Conservation (phyloP, 306 rosid species). For the Malus domestica region ASM211411v1 NC_041792.1:6623001-6623500, state of each 20-base stretch:
- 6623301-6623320: constrained; percentile 40
- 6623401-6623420: constrained; percentile 30
- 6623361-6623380: constrained; percentile 47
- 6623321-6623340: constrained; percentile 47
- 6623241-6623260: background rate
- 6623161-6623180: constrained; percentile 41
- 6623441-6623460: constrained; percentile 43
- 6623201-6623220: background rate
- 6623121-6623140: constrained; percentile 51
- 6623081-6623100: constrained; percentile 35
- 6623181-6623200: constrained; percentile 28
- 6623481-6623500: constrained; percentile 33
- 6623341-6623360: constrained; percentile 41
- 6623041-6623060: constrained; percentile 36
- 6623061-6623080: constrained; percentile 36
- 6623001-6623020: constrained; percentile 34
- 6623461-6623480: constrained; percentile 40
- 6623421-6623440: constrained; percentile 34
- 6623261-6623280: background rate
- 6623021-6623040: constrained; percentile 40
- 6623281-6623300: constrained; percentile 13
- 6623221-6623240: background rate
- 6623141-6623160: constrained; percentile 40
- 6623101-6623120: constrained; percentile 40
- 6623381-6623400: constrained; percentile 39